Conservation (phyloP, 1,139 yeast genomes). For the Geotrichum fermentans region DNA sequence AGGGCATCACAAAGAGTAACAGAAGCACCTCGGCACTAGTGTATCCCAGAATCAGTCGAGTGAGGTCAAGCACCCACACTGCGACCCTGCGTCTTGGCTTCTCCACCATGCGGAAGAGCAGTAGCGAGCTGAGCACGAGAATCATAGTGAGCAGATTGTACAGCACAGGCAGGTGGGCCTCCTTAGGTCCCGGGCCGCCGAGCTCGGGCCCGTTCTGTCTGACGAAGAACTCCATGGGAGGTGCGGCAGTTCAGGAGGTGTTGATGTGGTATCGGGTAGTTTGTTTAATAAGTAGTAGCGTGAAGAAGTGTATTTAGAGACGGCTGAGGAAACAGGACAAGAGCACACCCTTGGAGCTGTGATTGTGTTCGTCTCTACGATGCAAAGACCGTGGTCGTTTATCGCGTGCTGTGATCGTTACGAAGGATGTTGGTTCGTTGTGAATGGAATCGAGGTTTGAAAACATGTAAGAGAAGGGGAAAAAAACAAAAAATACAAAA, state of each 20-base stretch:
- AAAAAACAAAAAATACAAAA: neutral
- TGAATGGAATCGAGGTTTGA: no score
- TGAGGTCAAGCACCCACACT: slow-evolving; percentile 21
- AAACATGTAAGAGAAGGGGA: neutral
- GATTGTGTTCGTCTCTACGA: no score
- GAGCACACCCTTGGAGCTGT: no score
- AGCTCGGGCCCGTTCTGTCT: neutral
- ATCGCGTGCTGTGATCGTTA: no score
- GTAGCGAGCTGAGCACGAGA: slow-evolving; percentile 1
- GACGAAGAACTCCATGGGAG: neutral
- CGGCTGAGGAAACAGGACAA: no score
- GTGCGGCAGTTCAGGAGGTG: neutral
- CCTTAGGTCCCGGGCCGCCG: no score
- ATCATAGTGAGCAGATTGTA: neutral
- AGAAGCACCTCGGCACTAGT: slow-evolving; percentile 17
- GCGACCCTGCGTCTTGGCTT: slow-evolving; percentile 12
- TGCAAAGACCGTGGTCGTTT: no score
- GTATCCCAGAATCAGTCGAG: slow-evolving; percentile 13
- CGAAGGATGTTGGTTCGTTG: no score
- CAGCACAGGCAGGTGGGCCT: neutral
- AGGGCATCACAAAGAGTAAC: slow-evolving; percentile 9
- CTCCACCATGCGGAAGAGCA: slow-evolving; percentile 2
- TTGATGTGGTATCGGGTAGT: neutral
- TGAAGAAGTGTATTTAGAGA: neutral
- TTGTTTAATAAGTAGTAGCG: neutral